These are phyloP conservation scores for Penicillium rolfsii DNA, from an alignment of 2,329 filamentous ascomycete species.

Conservation along the genomic window DNA sequence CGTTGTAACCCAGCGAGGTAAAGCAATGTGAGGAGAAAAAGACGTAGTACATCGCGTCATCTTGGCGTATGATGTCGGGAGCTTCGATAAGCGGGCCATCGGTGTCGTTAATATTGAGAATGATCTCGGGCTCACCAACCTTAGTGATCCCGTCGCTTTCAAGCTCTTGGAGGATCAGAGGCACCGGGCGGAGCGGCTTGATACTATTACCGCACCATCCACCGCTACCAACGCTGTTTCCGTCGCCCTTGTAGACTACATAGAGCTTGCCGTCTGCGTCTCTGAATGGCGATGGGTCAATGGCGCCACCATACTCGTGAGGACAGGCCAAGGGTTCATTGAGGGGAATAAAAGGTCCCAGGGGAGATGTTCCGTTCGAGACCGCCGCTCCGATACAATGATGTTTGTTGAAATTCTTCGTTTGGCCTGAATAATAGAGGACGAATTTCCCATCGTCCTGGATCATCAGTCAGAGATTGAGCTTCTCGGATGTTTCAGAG, in stretches of 20 bases:
- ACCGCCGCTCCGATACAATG: conserved; percentile 64
- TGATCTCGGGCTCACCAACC: conserved; percentile 56
- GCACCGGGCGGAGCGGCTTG: conserved; percentile 35
- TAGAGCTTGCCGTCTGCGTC: conserved; percentile 59
- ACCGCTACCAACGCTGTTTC: conserved; percentile 56
- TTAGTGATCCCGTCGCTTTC: conserved; percentile 54
- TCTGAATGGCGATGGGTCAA: conserved; percentile 64
- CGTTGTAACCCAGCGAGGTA: conserved; percentile 57
- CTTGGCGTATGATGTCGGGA: conserved; percentile 51
- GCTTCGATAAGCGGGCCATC: conserved; percentile 67
- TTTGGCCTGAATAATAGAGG: conserved; percentile 60
- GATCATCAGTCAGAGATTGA: neutral
- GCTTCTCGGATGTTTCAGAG: neutral
- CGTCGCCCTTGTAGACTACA: conserved; percentile 67
- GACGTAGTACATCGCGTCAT: conserved; percentile 55
- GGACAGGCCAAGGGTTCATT: conserved; percentile 57
- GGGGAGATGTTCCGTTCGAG: conserved; percentile 31
- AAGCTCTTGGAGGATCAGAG: conserved; percentile 45
- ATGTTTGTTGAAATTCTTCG: conserved; percentile 39
- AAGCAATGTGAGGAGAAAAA: conserved; percentile 66
- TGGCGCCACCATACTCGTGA: conserved; percentile 58
- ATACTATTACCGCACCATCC: conserved; percentile 51
- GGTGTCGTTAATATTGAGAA: conserved; percentile 62
- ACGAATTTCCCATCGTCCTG: conserved; percentile 55
- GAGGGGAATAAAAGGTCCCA: conserved; percentile 53